phyloP scores from a whole-genome alignment of 169 alveolate species.

The Cryptosporidium xiaoi region DNA sequence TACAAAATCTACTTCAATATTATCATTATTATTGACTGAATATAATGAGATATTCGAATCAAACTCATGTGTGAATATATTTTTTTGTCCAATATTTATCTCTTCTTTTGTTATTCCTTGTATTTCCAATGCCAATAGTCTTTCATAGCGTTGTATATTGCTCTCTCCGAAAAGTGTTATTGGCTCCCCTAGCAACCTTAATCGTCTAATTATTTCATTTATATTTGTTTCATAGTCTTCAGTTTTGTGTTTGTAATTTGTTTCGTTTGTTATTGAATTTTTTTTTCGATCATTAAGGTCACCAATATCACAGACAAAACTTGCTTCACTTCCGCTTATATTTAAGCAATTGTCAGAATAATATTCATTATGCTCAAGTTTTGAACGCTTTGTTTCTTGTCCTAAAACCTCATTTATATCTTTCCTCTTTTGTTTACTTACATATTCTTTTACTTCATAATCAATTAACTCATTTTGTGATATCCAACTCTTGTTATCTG shows the following conservation, averaged over 20 bases:
- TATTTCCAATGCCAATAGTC: slow-evolving; percentile 72
- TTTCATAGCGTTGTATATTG: slow-evolving; percentile 78
- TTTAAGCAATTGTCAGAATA: too few relatives aligned
- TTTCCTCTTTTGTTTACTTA: slow-evolving; percentile 38
- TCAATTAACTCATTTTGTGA: slow-evolving; percentile 24
- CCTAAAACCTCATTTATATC: slow-evolving; percentile 3
- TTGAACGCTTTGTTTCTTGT: not conserved
- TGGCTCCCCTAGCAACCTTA: slow-evolving; percentile 82
- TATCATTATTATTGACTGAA: slow-evolving; percentile 76
- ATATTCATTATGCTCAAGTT: too few relatives aligned
- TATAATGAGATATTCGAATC: slow-evolving; percentile 74
- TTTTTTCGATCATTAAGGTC: not conserved
- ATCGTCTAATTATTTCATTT: slow-evolving; percentile 74
- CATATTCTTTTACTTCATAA: slow-evolving; percentile 17
- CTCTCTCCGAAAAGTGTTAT: slow-evolving; percentile 82
- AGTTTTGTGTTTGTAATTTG: not conserved
- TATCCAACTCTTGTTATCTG: slow-evolving; percentile 53
- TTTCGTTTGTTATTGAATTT: not conserved
- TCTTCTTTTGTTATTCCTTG: slow-evolving; percentile 69
- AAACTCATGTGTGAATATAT: slow-evolving; percentile 51
- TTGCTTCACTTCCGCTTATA: too few relatives aligned
- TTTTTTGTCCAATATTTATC: slow-evolving; percentile 71
- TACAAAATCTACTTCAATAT: slow-evolving; percentile 30
- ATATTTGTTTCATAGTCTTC: slow-evolving; percentile 8
- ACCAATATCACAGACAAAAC: not conserved